Conservation (phyloP, 1,284 basidiomycete genomes). For the Puccinia horiana region DNA sequence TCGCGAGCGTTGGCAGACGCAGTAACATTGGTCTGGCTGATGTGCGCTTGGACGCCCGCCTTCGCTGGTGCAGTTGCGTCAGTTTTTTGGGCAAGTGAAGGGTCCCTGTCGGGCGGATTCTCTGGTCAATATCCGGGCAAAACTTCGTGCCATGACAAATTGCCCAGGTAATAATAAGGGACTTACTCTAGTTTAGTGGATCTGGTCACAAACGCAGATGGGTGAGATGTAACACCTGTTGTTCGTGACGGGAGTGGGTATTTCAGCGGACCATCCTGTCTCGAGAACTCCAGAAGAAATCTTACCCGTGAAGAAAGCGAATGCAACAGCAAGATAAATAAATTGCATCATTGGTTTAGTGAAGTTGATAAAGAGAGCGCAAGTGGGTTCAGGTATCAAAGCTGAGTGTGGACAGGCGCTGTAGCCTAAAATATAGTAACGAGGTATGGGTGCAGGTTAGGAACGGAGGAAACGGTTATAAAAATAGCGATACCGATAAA, state of each 20-base stretch:
- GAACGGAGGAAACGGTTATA: too few relatives aligned
- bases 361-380: too few relatives aligned
- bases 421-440: too few relatives aligned
- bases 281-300: neutral
- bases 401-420: too few relatives aligned
- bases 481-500: too few relatives aligned
- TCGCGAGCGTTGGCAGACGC: neutral
- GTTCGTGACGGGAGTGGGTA: neutral
- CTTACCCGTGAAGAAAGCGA: neutral
- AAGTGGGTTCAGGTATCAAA: too few relatives aligned
- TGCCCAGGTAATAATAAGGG: neutral
- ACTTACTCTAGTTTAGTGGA: neutral
- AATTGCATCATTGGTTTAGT: neutral
- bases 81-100: neutral
- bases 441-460: too few relatives aligned
- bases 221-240: neutral
- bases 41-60: neutral
- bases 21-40: neutral
- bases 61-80: neutral
- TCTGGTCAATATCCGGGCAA: too few relatives aligned
- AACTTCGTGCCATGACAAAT: too few relatives aligned
- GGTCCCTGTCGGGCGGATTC: neutral
- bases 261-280: neutral
- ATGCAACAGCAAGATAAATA: neutral
- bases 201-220: neutral